Evolutionary conservation across 2,329 filamentous ascomycete genomes (phyloP).

Genomic region (Botryotinia calthae): DNA sequence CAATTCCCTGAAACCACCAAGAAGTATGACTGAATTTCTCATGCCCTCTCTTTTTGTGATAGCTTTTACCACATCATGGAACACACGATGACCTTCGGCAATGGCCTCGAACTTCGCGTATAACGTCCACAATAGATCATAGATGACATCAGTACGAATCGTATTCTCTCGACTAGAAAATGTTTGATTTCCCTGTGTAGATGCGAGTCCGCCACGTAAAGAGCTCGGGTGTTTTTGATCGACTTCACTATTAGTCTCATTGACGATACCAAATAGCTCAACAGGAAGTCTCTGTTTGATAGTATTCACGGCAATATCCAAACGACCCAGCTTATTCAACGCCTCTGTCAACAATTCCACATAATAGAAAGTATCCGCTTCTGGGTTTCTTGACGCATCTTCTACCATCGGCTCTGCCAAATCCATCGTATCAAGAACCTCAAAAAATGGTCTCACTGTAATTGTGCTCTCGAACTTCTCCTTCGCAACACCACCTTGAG

Average conservation of each 20-base stretch:
- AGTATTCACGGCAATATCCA: conserved; percentile 83
- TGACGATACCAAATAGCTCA: conserved; percentile 89
- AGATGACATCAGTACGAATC: conserved; percentile 78
- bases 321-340: conserved; percentile 80
- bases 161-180: conserved; percentile 70
- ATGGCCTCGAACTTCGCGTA: conserved; percentile 98
- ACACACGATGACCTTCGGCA: conserved; percentile 87
- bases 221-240: conserved; percentile 89
- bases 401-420: conserved; percentile 66
- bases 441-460: conserved; percentile 52
- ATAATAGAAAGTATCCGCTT: conserved; percentile 94
- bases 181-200: conserved; percentile 57
- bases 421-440: conserved; percentile 60
- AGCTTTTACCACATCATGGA: conserved; percentile 87
- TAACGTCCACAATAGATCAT: conserved; percentile 86
- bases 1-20: conserved; percentile 89
- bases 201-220: conserved; percentile 52
- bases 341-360: conserved; percentile 84
- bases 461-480: conserved; percentile 48
- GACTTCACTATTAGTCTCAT: conserved; percentile 91
- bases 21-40: conserved; percentile 62
- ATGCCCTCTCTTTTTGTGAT: conserved; percentile 77
- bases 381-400: conserved; percentile 88
- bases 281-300: conserved; percentile 92
- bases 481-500: conserved; percentile 50